phyloP scores from a whole-genome alignment of 208 protist genomes.

The Crithidia fasciculata region DNA sequence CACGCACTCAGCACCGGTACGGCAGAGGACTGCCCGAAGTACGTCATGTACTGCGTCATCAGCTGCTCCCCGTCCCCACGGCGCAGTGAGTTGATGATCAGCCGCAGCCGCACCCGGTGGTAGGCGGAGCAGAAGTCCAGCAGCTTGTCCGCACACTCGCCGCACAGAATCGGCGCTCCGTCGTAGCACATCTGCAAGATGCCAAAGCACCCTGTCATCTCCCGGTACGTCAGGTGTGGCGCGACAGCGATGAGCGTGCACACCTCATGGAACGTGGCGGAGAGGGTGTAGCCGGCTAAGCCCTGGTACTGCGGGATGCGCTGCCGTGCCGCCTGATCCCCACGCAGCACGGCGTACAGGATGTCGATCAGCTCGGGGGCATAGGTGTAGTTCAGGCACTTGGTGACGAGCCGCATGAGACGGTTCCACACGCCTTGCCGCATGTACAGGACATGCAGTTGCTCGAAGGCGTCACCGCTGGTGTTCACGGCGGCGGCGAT shows the following conservation, averaged over 20 bases:
- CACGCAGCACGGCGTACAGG: slow-evolving; percentile 59
- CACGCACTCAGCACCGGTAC: slow-evolving; percentile 31
- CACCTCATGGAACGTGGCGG: slow-evolving; percentile 67
- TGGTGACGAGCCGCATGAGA: slow-evolving; percentile 59
- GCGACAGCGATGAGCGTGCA: slow-evolving; percentile 58
- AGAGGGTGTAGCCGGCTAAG: slow-evolving; percentile 35
- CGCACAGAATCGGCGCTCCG: slow-evolving; percentile 44
- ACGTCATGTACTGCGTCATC: slow-evolving; percentile 55
- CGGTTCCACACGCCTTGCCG: slow-evolving; percentile 58
- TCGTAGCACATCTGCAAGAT: slow-evolving; percentile 61
- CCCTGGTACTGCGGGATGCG: slow-evolving; percentile 33
- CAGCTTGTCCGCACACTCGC: slow-evolving; percentile 46
- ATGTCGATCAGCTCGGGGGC: slow-evolving; percentile 52
- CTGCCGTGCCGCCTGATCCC: slow-evolving; percentile 30
- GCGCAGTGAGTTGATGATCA: slow-evolving; percentile 56
- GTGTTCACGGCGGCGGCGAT: slow-evolving; percentile 54
- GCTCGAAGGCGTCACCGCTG: slow-evolving; percentile 43
- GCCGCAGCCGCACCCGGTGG: slow-evolving; percentile 86
- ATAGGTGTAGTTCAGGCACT: slow-evolving; percentile 68
- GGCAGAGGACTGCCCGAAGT: slow-evolving; percentile 69
- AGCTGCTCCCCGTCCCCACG: slow-evolving; percentile 44
- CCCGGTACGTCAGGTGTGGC: slow-evolving; percentile 44
- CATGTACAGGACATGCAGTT: slow-evolving; percentile 51
- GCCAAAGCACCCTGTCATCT: slow-evolving; percentile 62
- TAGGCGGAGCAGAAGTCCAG: slow-evolving; percentile 85